Conservation (phyloP, 352 stramenopile genomes). For the Phytophthora quininea region DNA sequence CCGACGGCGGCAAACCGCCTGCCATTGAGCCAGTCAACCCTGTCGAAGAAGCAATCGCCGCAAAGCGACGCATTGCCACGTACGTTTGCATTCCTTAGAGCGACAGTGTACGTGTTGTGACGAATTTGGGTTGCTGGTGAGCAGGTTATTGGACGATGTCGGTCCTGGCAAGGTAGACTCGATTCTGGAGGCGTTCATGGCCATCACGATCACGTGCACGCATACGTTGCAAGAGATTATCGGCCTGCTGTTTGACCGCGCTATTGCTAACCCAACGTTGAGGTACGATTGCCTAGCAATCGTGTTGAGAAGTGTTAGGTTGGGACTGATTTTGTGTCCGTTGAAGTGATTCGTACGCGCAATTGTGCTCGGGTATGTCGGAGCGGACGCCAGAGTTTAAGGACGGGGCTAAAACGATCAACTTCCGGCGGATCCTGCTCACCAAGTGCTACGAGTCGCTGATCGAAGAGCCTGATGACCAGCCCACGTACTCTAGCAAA, state of each 20-base stretch:
- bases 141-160: conserved; percentile 69
- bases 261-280: conserved; percentile 60
- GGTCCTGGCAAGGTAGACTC: conserved; percentile 40
- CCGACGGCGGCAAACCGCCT: conserved; percentile 21
- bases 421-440: conserved; percentile 79
- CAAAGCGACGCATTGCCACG: conserved; percentile 57
- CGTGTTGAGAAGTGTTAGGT: background rate
- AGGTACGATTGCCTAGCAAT: no score
- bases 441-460: conserved; percentile 84
- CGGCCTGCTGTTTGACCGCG: conserved; percentile 69
- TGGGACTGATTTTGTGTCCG: background rate
- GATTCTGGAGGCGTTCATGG: conserved; percentile 62
- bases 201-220: conserved; percentile 71
- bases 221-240: conserved; percentile 78
- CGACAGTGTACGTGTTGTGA: no score
- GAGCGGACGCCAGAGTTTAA: conserved; percentile 81
- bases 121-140: no score
- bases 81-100: conserved; percentile 47
- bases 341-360: conserved; percentile 72
- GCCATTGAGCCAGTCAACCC: conserved; percentile 44
- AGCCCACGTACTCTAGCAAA: conserved; percentile 16
- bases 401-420: conserved; percentile 82
- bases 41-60: conserved; percentile 67
- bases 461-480: conserved; percentile 67
- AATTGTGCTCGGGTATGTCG: conserved; percentile 65